phyloP scores from a whole-genome alignment of 192 early-diverging fungal species.

The Umbelopsis sp. region DNA sequence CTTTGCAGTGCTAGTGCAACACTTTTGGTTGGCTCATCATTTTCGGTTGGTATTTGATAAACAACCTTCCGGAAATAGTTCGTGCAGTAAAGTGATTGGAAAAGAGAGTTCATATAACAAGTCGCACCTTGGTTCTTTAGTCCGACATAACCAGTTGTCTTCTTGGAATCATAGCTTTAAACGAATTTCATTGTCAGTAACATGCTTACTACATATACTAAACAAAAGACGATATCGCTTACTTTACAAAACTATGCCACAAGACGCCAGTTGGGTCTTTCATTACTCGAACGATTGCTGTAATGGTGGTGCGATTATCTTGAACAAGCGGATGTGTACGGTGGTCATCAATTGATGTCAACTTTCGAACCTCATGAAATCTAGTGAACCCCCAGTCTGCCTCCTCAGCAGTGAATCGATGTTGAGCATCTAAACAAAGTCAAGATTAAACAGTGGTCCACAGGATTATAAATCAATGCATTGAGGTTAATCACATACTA shows the following conservation, averaged over 20 bases:
- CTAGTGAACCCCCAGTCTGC: slow-evolving; percentile 96
- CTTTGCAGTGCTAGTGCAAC: slow-evolving; percentile 91
- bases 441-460: background rate
- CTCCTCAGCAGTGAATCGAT: slow-evolving; percentile 82
- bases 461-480: background rate
- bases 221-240: slow-evolving; percentile 10
- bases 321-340: slow-evolving; percentile 64
- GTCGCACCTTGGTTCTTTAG: slow-evolving; percentile 98
- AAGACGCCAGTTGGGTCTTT: slow-evolving; percentile 89
- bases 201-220: too few relatives aligned
- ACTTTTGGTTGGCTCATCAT: slow-evolving; percentile 86
- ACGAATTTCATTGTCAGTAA: too few relatives aligned
- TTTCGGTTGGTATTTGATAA: slow-evolving; percentile 90
- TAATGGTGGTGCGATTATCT: slow-evolving; percentile 64
- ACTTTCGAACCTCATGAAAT: slow-evolving; percentile 59
- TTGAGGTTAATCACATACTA: slow-evolving; percentile 38
- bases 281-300: slow-evolving; percentile 73
- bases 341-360: slow-evolving; percentile 42
- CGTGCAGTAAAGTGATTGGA: slow-evolving; percentile 95
- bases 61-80: slow-evolving; percentile 92
- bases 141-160: slow-evolving; percentile 89
- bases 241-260: slow-evolving; percentile 94
- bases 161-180: slow-evolving; percentile 84
- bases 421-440: slow-evolving; percentile 55
- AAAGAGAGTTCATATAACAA: slow-evolving; percentile 98